Evolutionary conservation across 2,329 filamentous ascomycete species (phyloP).

Genomic region (Aspergillus sp.): DNA sequence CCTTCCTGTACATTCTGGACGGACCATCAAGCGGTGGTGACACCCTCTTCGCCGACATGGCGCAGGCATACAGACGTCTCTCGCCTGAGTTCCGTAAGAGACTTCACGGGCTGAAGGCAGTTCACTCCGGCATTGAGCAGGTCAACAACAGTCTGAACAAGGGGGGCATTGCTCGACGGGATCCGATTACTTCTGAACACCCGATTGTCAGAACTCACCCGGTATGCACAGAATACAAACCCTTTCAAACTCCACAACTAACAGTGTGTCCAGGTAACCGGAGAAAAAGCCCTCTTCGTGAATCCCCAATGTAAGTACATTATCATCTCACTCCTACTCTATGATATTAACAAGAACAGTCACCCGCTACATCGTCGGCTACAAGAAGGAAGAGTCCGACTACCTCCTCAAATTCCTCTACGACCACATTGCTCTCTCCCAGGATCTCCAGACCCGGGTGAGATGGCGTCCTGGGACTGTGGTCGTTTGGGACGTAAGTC

Average conservation of each 20-base stretch:
- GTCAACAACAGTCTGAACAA: constrained; percentile 66
- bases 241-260: no score
- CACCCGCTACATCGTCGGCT: constrained; percentile 76
- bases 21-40: constrained; percentile 78
- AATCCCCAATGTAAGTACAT: constrained; percentile 70
- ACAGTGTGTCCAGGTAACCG: no score
- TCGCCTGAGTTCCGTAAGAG: constrained; percentile 77
- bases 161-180: constrained; percentile 71
- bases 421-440: constrained; percentile 70
- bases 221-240: no score
- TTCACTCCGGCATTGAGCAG: constrained; percentile 82
- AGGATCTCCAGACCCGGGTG: constrained; percentile 72
- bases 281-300: constrained; percentile 80
- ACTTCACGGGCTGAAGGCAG: constrained; percentile 75
- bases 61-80: constrained; percentile 76
- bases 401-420: constrained; percentile 74
- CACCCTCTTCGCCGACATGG: constrained; percentile 78
- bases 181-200: constrained; percentile 73
- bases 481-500: constrained; percentile 73
- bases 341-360: constrained; percentile 49
- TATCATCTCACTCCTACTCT: no score
- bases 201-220: constrained; percentile 81
- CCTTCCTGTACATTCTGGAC: constrained; percentile 86
- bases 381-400: constrained; percentile 86
- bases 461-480: constrained; percentile 80